Base-by-base conservation (phyloP, 495 filamentous ascomycete genomes). In the Hyaloscypha variabilis region DNA sequence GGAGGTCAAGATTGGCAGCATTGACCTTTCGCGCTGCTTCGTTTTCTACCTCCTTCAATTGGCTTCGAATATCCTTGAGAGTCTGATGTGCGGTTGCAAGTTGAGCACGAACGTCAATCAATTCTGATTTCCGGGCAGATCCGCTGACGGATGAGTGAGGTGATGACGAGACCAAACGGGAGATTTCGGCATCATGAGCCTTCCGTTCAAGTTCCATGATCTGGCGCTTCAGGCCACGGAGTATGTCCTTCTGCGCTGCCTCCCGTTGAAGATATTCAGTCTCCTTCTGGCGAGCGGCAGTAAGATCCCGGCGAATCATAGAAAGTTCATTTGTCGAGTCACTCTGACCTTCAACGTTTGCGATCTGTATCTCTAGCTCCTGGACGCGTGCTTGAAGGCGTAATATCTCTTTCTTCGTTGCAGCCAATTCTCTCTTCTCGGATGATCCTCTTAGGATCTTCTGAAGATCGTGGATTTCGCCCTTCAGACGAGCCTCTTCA, bases 221-320 rank as follows among this genome's bases (percentile, higher is more conserved):
- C 63, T 83, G 78, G 28, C 75, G 75, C 63, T 81, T 82, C 42
- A 85, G 72, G 14, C 74, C 66, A 36, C 82, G 81, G 65, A 81
- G 71, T 39, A 70, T 67, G n/a, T 84, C 82, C 63, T 87, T 89
- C 46, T 87, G 85, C 17, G 83, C 73, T 21, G 81, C 78, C 67
- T 92, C 90, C 11, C 86, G 86, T 71, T 89, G 83, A 10, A 88
- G 74, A 65, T 86, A 77, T 29, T 85, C 82, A 52, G 82, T 81
- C 63, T 91, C 88, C 31, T 87, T 88, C 63, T 84, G 84, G 13
- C 87, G 82, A 34, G 87, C 84, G 58, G 85, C 82, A 1, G 87
- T 83, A 19, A 92, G 77, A 64, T 85, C 86, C 24, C 82, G 82
- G 5, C 86, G 86, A 34, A 90, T 75, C 0, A 84, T 60, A 2